Evolutionary conservation across 2,329 filamentous ascomycete species (phyloP).

Genomic region (Teratosphaeria destructans): DNA sequence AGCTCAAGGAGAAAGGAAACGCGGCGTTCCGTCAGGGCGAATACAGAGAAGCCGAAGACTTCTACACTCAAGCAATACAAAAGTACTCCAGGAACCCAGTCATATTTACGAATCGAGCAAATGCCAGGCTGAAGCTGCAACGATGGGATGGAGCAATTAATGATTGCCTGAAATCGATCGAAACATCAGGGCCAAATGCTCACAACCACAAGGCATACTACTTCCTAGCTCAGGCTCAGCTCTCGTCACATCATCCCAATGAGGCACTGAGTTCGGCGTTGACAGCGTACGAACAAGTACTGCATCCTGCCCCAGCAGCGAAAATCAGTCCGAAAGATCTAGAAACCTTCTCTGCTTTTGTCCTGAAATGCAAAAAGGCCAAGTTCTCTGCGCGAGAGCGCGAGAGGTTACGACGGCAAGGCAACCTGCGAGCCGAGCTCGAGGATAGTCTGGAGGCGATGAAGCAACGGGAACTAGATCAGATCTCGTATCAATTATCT

Average conservation of each 20-base stretch:
- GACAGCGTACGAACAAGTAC: slow-evolving; percentile 53
- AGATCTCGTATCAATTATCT: slow-evolving; percentile 19
- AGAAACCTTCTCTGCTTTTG: slow-evolving; percentile 52
- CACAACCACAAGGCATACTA: slow-evolving; percentile 53
- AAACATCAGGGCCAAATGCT: slow-evolving; percentile 43
- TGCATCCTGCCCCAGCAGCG: slow-evolving; percentile 48
- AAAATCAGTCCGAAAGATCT: slow-evolving; percentile 27
- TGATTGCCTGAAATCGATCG: slow-evolving; percentile 67
- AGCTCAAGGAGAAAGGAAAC: slow-evolving; percentile 48
- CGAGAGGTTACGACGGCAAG: slow-evolving; percentile 45
- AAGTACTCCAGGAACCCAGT: slow-evolving; percentile 66
- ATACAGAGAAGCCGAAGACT: slow-evolving; percentile 53
- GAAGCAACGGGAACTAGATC: slow-evolving; percentile 32
- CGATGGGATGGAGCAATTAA: slow-evolving; percentile 64
- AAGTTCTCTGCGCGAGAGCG: slow-evolving; percentile 71
- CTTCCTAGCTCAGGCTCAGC: slow-evolving; percentile 58
- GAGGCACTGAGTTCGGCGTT: slow-evolving; percentile 62
- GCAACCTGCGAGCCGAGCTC: slow-evolving; percentile 51
- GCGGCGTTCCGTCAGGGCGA: slow-evolving; percentile 55
- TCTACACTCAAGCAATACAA: slow-evolving; percentile 66
- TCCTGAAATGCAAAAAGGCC: slow-evolving; percentile 73
- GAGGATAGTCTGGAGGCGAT: slow-evolving; percentile 42
- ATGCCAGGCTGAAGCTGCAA: slow-evolving; percentile 65
- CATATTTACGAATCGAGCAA: slow-evolving; percentile 82
- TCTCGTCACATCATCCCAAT: slow-evolving; percentile 61